These are phyloP conservation scores for Rutstroemia sp. DNA, from an alignment of 2,329 filamentous ascomycete species.

Conservation along the genomic window DNA sequence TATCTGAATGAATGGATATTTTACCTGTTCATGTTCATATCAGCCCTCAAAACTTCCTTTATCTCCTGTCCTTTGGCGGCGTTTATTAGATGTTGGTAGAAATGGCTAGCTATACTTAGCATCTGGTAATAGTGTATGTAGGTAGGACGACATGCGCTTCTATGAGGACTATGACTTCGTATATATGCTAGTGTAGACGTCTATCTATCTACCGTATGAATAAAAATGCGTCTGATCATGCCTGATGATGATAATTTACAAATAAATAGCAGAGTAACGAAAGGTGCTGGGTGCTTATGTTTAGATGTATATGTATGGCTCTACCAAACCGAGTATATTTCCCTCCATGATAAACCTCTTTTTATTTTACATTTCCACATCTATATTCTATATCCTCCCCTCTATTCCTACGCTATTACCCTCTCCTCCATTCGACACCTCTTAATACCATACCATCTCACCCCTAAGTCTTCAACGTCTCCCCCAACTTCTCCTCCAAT, in stretches of 20 bases:
- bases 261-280: constrained; percentile 7
- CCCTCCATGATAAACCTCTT: constrained; percentile 1
- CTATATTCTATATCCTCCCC: not conserved
- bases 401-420: not conserved
- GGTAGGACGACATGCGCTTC: too few relatives aligned
- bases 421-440: constrained; percentile 1
- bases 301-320: too few relatives aligned
- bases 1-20: not conserved
- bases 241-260: constrained; percentile 3
- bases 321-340: too few relatives aligned
- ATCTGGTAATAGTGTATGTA: constrained; percentile 26
- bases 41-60: constrained; percentile 12
- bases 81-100: constrained; percentile 24
- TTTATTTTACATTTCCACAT: constrained; percentile 10
- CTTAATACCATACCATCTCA: not conserved
- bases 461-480: constrained; percentile 30
- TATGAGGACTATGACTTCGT: too few relatives aligned
- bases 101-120: constrained; percentile 22
- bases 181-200: constrained; percentile 9
- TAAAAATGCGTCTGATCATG: constrained; percentile 4
- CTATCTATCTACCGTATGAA: not conserved
- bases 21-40: constrained; percentile 2
- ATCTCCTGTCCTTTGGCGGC: constrained; percentile 15
- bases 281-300: not conserved
- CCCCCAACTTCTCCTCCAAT: constrained; percentile 42